Evolutionary conservation across 2,329 filamentous ascomycete species (phyloP), one percentile per base, ranked within the genome.

Genomic region (Fusarium veterinarium): DNA sequence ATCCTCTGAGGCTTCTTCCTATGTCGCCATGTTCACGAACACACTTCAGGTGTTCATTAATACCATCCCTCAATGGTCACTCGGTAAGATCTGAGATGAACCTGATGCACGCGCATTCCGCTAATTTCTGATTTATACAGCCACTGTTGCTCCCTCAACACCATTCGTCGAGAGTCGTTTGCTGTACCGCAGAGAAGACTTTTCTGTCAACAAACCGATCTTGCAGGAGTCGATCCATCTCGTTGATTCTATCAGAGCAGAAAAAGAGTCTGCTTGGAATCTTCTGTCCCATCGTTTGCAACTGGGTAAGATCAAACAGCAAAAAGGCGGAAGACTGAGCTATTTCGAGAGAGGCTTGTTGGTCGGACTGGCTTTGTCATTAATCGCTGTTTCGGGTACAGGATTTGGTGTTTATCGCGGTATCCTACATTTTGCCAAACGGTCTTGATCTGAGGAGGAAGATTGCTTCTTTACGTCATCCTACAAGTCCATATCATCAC

Each of bases 301-400:
- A 6, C n/a, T 51, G 12, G 17, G 11, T 19, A 51, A 19, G 56
- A 41, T 59, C 6, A 20, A 25, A 9, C 56, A 59, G n/a, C 56
- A 11, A 10, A 59, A 59, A n/a, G 56, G 56, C 1, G 42, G 56
- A 30, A 48, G 56, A 14, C 8, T 59, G 6, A 59, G 56, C 8
- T 59, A 59, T 4, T 59, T 59, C 17, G 56, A 59, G 12, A 35
- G 56, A 5, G 44, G 56, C 42, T 40, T 59, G 12, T 11, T 59
- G 8, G 25, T 59, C 6, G 56, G 56, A 2, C 44, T 59, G 10
- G 44, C 56, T 20, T 14, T 51, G 4, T 51, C 44, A 6, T 12
- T 59, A 13, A 38, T 51, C 5, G 56, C 44, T 1, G 16, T 51
- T 28, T 51, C 44, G 20, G 56, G 56, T 7, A 40, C 56, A 2